Evolutionary conservation across 2,329 filamentous ascomycete genomes (phyloP).

Genomic region (Hypoxylon rubiginosum): DNA sequence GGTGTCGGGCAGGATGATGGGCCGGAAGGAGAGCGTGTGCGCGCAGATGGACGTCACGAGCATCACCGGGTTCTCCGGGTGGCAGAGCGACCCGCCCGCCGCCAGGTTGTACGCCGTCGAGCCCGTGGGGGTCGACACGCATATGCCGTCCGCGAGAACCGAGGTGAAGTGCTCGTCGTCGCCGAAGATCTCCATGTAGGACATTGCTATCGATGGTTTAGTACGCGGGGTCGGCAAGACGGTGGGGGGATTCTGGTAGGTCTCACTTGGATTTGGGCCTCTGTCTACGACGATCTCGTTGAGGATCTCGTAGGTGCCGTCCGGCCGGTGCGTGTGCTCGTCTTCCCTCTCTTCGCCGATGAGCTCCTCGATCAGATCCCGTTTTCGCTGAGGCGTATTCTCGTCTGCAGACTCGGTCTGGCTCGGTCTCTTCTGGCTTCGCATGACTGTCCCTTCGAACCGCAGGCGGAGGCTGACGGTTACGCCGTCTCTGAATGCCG

Average conservation of each 20-base stretch:
- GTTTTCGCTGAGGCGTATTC: constrained; percentile 57
- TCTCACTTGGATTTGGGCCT: constrained; percentile 89
- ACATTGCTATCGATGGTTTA: constrained; percentile 77
- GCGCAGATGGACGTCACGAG: constrained; percentile 94
- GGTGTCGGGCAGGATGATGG: constrained; percentile 96
- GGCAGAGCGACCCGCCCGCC: constrained; percentile 93
- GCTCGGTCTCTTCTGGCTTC: constrained; percentile 69
- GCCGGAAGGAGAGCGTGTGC: constrained; percentile 93
- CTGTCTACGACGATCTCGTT: constrained; percentile 98
- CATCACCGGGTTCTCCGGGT: constrained; percentile 97
- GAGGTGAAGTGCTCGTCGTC: constrained; percentile 97
- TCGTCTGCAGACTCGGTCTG: constrained; percentile 47
- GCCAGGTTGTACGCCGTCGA: constrained; percentile 97
- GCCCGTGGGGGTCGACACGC: constrained; percentile 93
- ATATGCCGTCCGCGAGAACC: constrained; percentile 91
- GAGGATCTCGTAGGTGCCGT: constrained; percentile 88
- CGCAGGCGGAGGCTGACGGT: constrained; percentile 88
- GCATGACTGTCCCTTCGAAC: constrained; percentile 95
- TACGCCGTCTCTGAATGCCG: constrained; percentile 84
- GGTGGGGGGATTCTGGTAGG: background rate
- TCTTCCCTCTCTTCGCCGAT: constrained; percentile 89
- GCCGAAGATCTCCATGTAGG: constrained; percentile 89
- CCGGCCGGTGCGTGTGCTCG: constrained; percentile 85
- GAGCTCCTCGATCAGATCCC: constrained; percentile 89
- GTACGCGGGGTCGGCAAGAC: constrained; percentile 11